Conservation (phyloP, 371 early-diverging fungal genomes). For the Entomophthora muscae region DNA sequence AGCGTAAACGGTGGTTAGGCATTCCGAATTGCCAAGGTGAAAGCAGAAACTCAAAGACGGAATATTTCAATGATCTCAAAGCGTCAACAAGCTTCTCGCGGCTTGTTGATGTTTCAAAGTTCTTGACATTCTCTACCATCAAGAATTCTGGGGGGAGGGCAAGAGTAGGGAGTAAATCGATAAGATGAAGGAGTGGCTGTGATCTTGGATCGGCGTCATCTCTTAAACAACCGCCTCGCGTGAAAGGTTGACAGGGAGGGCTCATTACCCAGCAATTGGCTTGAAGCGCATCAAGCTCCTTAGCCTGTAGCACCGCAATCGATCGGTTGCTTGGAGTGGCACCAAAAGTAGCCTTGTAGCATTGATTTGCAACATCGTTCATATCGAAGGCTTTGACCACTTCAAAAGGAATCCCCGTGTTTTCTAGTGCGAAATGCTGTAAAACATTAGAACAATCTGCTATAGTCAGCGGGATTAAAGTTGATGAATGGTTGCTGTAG, state of each 20-base stretch:
- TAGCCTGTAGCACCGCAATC: slow-evolving; percentile 32
- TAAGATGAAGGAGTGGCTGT: slow-evolving; percentile 35
- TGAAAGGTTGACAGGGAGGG: slow-evolving; percentile 76
- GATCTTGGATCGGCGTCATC: slow-evolving; percentile 48
- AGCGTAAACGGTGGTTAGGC: slow-evolving; percentile 46
- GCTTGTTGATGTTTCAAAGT: slow-evolving; percentile 36
- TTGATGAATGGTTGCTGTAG: too few relatives aligned
- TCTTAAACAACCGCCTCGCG: slow-evolving; percentile 41
- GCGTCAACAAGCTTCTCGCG: slow-evolving; percentile 23
- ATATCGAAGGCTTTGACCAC: slow-evolving; percentile 46
- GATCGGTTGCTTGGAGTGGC: slow-evolving; percentile 32
- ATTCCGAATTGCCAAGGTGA: slow-evolving; percentile 46
- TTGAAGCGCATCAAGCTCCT: slow-evolving; percentile 37
- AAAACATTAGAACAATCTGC: not conserved
- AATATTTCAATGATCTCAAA: slow-evolving; percentile 37
- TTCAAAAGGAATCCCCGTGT: slow-evolving; percentile 23
- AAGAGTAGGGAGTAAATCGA: slow-evolving; percentile 33
- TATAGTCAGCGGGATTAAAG: too few relatives aligned
- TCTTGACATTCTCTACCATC: slow-evolving; percentile 56
- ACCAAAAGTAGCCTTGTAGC: slow-evolving; percentile 42
- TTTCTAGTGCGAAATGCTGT: slow-evolving; percentile 41
- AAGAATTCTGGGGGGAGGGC: slow-evolving; percentile 25
- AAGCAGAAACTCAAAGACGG: slow-evolving; percentile 38
- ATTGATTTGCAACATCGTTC: slow-evolving; percentile 48
- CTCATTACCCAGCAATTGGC: slow-evolving; percentile 64